A percentile compares a stretch with the other conserved stretches of the same genome.
Conservation (phyloP, 345 rosid genomes). For the Hypericum perforatum region DNA sequence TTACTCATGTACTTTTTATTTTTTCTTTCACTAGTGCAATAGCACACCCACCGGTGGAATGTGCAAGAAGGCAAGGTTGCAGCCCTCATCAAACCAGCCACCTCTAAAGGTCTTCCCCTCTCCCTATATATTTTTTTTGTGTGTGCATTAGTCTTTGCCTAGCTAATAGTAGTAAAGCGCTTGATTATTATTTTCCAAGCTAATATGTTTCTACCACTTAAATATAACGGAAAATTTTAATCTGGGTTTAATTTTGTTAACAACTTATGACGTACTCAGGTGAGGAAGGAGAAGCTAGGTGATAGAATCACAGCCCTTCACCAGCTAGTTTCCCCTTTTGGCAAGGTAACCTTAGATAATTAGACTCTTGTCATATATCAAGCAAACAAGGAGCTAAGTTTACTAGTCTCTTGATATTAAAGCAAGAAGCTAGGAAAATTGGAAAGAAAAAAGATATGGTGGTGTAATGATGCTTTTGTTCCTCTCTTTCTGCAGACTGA, state of each 20-base stretch:
- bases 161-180: too few species aligned
- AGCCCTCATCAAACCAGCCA: conserved; percentile 28
- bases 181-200: too few species aligned
- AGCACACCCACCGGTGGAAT: conserved; percentile 30
- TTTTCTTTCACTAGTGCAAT: conserved; percentile 24
- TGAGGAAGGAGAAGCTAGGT: conserved; percentile 6
- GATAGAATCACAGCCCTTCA: conserved; percentile 7
- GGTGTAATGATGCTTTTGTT: conserved; percentile 7
- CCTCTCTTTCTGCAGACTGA: conserved; percentile 4
- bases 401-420: background rate
- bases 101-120: conserved; percentile 22
- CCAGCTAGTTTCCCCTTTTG: conserved; percentile 6
- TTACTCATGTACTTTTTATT: background rate
- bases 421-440: background rate
- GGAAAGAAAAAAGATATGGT: conserved; percentile 12
- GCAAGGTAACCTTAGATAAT: conserved; percentile 12
- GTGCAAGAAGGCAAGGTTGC: conserved; percentile 47
- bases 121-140: conserved; percentile 15
- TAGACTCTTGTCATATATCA: conserved; percentile 9
- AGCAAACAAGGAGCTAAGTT: too few species aligned
- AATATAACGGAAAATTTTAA: too few species aligned
- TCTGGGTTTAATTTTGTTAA: background rate
- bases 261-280: background rate
- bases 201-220: too few species aligned
- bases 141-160: conserved; percentile 16